Percentiles rank a stretch among this genome's conserved stretches.
These are phyloP conservation scores for Ichthyophthirius multifiliis DNA, from an alignment of 169 alveolate genomes.

Conservation along the genomic window DNA sequence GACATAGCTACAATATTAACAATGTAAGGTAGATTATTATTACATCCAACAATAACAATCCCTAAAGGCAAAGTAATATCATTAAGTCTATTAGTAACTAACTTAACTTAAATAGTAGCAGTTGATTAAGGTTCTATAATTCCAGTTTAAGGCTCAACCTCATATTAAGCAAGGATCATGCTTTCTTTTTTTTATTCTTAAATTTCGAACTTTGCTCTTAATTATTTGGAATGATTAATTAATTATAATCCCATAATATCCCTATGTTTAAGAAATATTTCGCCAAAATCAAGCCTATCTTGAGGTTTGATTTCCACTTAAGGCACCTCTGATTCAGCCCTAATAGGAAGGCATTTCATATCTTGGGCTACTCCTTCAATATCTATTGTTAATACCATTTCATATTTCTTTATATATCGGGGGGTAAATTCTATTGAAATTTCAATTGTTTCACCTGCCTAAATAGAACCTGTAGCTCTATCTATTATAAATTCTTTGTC, in stretches of 20 bases:
- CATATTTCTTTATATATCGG: conserved; percentile 82
- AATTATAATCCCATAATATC: conserved; percentile 71
- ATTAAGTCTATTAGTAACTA: conserved; percentile 78
- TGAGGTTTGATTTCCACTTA: conserved; percentile 88
- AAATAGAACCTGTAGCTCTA: conserved; percentile 83
- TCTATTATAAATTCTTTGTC: conserved; percentile 90
- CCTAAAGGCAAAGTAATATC: conserved; percentile 82
- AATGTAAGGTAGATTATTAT: conserved; percentile 56
- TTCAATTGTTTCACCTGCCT: conserved; percentile 74
- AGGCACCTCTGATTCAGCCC: conserved; percentile 91
- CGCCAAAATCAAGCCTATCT: conserved; percentile 87
- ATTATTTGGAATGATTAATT: conserved; percentile 81
- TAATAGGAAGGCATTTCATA: conserved; percentile 89
- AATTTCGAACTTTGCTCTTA: conserved; percentile 90
- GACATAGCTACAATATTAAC: conserved; percentile 75
- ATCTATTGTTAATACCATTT: conserved; percentile 88
- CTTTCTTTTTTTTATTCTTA: conserved; percentile 86
- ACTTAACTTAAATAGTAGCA: conserved; percentile 76
- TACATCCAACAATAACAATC: conserved; percentile 29
- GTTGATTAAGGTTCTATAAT: conserved; percentile 83
- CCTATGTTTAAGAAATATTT: conserved; percentile 84
- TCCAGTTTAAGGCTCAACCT: conserved; percentile 88
- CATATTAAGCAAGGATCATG: conserved; percentile 80
- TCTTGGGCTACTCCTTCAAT: conserved; percentile 92
- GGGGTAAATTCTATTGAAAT: conserved; percentile 88